Percentiles rank a stretch among this genome's conserved stretches.
phyloP scores from a whole-genome alignment of 805 yeast genomes.

The Clavispora asparagi region DNA sequence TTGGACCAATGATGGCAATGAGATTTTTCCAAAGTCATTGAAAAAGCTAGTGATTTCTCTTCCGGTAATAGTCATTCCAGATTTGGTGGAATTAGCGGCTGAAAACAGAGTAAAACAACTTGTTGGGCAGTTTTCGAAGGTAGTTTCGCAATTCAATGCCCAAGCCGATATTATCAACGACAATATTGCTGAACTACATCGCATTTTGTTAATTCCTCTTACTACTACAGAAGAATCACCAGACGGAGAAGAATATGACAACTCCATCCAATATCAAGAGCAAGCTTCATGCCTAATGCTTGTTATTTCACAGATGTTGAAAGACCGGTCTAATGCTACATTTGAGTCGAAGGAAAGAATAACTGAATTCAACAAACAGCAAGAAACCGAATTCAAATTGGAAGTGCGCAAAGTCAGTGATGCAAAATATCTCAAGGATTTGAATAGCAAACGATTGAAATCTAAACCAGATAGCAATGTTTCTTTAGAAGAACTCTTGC shows the following conservation, averaged over 20 bases:
- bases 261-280: slow-evolving; percentile 72
- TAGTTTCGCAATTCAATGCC: slow-evolving; percentile 36
- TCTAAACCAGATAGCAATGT: slow-evolving; percentile 27
- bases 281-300: slow-evolving; percentile 55
- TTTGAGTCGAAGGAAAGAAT: slow-evolving; percentile 4
- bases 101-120: slow-evolving; percentile 18
- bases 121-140: slow-evolving; percentile 15
- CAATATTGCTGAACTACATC: slow-evolving; percentile 44
- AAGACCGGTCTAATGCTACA: slow-evolving; percentile 26
- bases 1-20: slow-evolving; percentile 26
- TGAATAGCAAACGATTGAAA: slow-evolving; percentile 15
- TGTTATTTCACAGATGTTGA: slow-evolving; percentile 43
- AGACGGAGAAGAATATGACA: slow-evolving; percentile 75
- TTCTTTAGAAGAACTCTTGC: slow-evolving; percentile 29
- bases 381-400: slow-evolving; percentile 11
- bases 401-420: slow-evolving; percentile 25
- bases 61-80: slow-evolving; percentile 22
- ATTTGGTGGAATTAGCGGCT: slow-evolving; percentile 12
- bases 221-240: slow-evolving; percentile 43
- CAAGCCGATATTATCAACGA: slow-evolving; percentile 49
- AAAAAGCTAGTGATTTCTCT: slow-evolving; percentile 25
- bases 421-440: slow-evolving; percentile 17
- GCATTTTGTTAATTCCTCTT: slow-evolving; percentile 45
- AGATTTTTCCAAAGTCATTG: slow-evolving; percentile 28
- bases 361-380: slow-evolving; percentile 9